Base-by-base conservation (phyloP, 306 rosid genomes). In the Ziziphus jujuba region DNA sequence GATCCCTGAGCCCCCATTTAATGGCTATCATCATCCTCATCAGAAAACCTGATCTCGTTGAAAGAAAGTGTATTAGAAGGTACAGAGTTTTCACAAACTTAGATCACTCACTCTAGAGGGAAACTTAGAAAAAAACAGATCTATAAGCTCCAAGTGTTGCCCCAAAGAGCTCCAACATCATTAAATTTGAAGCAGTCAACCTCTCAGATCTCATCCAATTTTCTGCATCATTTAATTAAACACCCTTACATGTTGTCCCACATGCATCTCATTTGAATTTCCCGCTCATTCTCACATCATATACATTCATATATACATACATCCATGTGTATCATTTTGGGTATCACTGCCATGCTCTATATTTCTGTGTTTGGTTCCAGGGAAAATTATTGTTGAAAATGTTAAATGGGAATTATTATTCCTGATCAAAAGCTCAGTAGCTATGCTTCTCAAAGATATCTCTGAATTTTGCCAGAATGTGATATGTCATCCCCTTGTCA, bases 241-340 rank as follows among this genome's bases (percentile, higher is more conserved):
- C 31, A 23, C 49, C 9, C 14, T 11, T 1, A 33, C 56, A 25
- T 63, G 63, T 71, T 59, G 77, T 60, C 72, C 20, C 75, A 72
- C 58, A 31, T 61, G 80, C 69, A 11, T 59, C 10, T 0, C 66
- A 52, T 84, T 88, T 88, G 85, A 85, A 88, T 66, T 83, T 83
- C 84, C 84, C 88, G 85, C 31, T 22, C 22, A 1, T 40, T 2
- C 15, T 40, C 45, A 0, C 45, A 1, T 40, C 45, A 40, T 9
- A 8, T 40, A 40, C 45, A 10, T 40, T 3, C 44, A 38, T 38
- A 10, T 21, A 40, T 43, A 5, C 53, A 21, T 15, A 24, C 13
- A 51, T 24, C 9, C 33, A 17, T 24, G 31, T 34, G 33, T 66
- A 9, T 13, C 28, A 36, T 31, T 24, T 49, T 47, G 28, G 33